Evolutionary conservation across 139 green algal species (phyloP), one percentile per base, ranked within the genome.

Genomic region (Chlorella sp.): DNA sequence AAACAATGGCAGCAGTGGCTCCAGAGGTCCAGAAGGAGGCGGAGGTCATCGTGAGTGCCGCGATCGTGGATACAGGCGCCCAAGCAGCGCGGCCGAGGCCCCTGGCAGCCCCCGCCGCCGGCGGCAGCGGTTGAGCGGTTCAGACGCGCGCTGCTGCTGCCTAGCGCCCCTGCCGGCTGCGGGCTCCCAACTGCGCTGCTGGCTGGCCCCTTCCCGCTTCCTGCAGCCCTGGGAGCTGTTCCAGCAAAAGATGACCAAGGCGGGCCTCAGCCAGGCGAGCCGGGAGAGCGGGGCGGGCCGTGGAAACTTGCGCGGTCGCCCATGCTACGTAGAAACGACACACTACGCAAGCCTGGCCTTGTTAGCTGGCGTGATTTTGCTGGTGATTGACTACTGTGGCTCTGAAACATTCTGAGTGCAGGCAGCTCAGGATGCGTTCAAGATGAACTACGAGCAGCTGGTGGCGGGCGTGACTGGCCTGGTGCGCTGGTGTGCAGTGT

Each of bases 371-470:
- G n/a, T n/a, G n/a, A n/a, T n/a, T n/a, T n/a, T n/a, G n/a, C n/a
- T n/a, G n/a, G n/a, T n/a, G n/a, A n/a, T n/a, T n/a, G n/a, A n/a
- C n/a, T n/a, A n/a, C n/a, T n/a, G n/a, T n/a, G n/a, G n/a, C n/a
- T n/a, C n/a, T n/a, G n/a, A n/a, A n/a, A n/a, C n/a, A n/a, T n/a
- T n/a, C n/a, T n/a, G n/a, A n/a, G 11, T 60, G 51, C 51, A 60
- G 51, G 95, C 95, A 7, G 95, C 95, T 0, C 93, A 97, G 24
- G 92, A 82, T 1, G 94, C 95, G 0, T 98, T 98, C 86, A 92
- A 93, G 75, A 78, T 90, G 56, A 98, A 98, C 87, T 98, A 96
- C 76, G 91, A 96, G 41, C 93, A 97, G 90, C 89, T 98, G 5
- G 91, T 94, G 0, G 90, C 89, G 32, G 95, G 95, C 36, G 94